A percentile compares a stretch with the other conserved stretches of the same genome.
phyloP scores from a whole-genome alignment of 495 filamentous ascomycete genomes.

The Choiromyces venosus region DNA sequence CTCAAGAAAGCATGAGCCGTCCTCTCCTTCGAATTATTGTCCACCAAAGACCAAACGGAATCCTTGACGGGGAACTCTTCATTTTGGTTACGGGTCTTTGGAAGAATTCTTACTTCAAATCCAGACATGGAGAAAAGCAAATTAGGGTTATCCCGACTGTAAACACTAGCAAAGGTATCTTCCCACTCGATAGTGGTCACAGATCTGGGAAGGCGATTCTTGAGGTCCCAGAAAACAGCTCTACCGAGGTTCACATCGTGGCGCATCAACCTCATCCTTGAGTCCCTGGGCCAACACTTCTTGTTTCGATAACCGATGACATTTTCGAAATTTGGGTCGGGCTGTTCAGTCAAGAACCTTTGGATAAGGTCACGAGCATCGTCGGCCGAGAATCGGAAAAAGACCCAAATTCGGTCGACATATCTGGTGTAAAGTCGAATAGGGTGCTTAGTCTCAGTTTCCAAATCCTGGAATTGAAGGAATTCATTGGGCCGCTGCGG shows the following conservation, averaged over 20 bases:
- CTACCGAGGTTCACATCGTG: slow-evolving; percentile 98
- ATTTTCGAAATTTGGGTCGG: slow-evolving; percentile 98
- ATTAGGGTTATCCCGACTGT: slow-evolving; percentile 97
- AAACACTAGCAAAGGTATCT: slow-evolving; percentile 98
- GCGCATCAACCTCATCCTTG: slow-evolving; percentile 95
- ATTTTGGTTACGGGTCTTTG: slow-evolving; percentile 89
- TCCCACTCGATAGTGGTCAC: slow-evolving; percentile 99
- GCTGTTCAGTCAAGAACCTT: slow-evolving; percentile 94
- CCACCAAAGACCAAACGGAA: slow-evolving; percentile 94
- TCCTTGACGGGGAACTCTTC: slow-evolving; percentile 97
- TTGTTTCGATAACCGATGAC: slow-evolving; percentile 99
- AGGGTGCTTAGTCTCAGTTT: slow-evolving; percentile 85
- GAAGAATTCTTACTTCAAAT: slow-evolving; percentile 94
- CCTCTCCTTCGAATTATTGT: slow-evolving; percentile 92
- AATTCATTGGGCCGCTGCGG: slow-evolving; percentile 96
- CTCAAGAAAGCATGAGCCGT: slow-evolving; percentile 98
- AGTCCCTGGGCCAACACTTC: slow-evolving; percentile 98
- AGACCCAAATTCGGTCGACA: slow-evolving; percentile 98
- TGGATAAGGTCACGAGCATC: slow-evolving; percentile 96
- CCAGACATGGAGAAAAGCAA: slow-evolving; percentile 96
- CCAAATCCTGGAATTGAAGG: slow-evolving; percentile 88
- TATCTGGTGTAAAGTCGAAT: slow-evolving; percentile 96
- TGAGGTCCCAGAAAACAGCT: slow-evolving; percentile 98
- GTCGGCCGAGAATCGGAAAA: slow-evolving; percentile 86
- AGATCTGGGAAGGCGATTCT: slow-evolving; percentile 89